These are phyloP conservation scores for Ogataea kodamae DNA, from an alignment of 805 yeast species.

Conservation along the genomic window DNA sequence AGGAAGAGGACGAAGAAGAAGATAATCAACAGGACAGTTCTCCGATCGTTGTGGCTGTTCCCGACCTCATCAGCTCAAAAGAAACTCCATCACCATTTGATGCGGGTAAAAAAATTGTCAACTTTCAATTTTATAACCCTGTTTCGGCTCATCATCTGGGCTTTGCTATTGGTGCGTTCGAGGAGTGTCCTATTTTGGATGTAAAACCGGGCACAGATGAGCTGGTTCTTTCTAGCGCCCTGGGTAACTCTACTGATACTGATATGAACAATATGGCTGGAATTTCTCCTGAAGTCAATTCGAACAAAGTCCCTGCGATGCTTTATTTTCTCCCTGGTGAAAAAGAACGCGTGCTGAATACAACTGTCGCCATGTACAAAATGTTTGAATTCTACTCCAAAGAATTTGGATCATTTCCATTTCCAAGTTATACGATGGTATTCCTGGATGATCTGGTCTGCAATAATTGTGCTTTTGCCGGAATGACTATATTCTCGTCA, in stretches of 20 bases:
- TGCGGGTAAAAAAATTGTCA: conserved; percentile 66
- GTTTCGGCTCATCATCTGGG: conserved; percentile 93
- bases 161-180: conserved; percentile 90
- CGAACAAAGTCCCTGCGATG: conserved; percentile 48
- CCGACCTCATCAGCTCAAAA: conserved; percentile 61
- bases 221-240: conserved; percentile 25
- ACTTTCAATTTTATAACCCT: conserved; percentile 79
- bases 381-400: conserved; percentile 81
- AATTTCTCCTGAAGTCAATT: conserved; percentile 17
- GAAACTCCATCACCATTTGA: conserved; percentile 77
- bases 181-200: conserved; percentile 52
- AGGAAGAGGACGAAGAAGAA: conserved; percentile 36
- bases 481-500: conserved; percentile 60
- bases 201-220: conserved; percentile 33
- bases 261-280: conserved; percentile 26
- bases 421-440: conserved; percentile 71
- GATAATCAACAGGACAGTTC: conserved; percentile 26
- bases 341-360: conserved; percentile 55
- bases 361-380: conserved; percentile 70
- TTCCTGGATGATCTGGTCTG: conserved; percentile 60
- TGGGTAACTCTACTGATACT: conserved; percentile 33
- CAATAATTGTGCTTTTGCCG: conserved; percentile 65
- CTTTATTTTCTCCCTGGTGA: conserved; percentile 63
- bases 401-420: conserved; percentile 93
- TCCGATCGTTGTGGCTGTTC: conserved; percentile 65